Evolutionary conservation across 371 early-diverging fungal genomes (phyloP).

Genomic region (Amoeboaphelidium protococcarum): DNA sequence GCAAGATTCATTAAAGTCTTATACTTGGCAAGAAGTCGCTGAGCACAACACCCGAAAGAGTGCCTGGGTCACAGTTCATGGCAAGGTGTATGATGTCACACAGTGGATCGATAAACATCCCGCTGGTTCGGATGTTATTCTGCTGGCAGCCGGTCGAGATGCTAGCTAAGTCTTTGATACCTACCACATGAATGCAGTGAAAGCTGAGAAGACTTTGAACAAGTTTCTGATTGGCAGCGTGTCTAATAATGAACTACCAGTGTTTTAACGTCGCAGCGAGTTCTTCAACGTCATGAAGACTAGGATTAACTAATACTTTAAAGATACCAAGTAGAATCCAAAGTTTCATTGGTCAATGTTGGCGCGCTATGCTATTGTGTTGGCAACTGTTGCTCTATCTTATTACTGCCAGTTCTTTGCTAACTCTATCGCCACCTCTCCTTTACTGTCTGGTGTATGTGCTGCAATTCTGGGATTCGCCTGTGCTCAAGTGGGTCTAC

Average conservation of each 20-base stretch:
- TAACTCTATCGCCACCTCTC: constrained; percentile 11
- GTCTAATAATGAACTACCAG: constrained; percentile 17
- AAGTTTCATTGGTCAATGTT: constrained; percentile 10
- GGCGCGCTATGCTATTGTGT: constrained; percentile 17
- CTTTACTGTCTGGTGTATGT: constrained; percentile 12
- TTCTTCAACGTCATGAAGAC: constrained; percentile 15
- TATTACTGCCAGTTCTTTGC: constrained; percentile 17
- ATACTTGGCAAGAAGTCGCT: constrained; percentile 20
- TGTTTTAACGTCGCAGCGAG: constrained; percentile 17
- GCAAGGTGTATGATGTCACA: constrained; percentile 49
- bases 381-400: constrained; percentile 9
- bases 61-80: constrained; percentile 19
- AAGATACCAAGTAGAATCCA: constrained; percentile 3
- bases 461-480: constrained; percentile 19
- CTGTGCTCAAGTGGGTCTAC: constrained; percentile 15
- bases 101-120: constrained; percentile 50
- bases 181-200: constrained; percentile 14
- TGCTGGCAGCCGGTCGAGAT: constrained; percentile 34
- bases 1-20: too few species aligned
- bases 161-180: constrained; percentile 29
- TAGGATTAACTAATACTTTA: constrained; percentile 7
- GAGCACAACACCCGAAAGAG: constrained; percentile 16
- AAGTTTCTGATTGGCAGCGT: constrained; percentile 17
- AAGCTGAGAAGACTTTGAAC: constrained; percentile 6
- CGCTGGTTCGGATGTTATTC: constrained; percentile 30